These are phyloP conservation scores for Solanum phureja DNA, from an alignment of 257 asterid species.

Conservation along the genomic window DNA sequence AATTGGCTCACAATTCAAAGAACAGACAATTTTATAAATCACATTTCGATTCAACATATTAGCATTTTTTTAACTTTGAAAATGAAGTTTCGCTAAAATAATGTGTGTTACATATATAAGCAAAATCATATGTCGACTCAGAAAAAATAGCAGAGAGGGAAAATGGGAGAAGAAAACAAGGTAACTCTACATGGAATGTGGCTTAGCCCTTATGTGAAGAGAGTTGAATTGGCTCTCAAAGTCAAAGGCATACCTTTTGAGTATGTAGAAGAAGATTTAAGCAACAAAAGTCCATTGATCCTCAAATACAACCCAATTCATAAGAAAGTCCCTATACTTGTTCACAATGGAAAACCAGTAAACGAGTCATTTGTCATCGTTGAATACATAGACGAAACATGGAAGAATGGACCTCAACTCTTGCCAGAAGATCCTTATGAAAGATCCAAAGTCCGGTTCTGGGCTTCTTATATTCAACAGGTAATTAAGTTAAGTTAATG, in stretches of 20 bases:
- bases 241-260: constrained; percentile 35
- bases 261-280: constrained; percentile 30
- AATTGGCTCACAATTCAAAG: background rate
- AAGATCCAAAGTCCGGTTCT: constrained; percentile 22
- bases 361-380: background rate
- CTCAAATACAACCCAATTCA: background rate
- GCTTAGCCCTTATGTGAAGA: constrained; percentile 29
- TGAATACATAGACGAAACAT: constrained; percentile 29
- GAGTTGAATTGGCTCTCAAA: constrained; percentile 39
- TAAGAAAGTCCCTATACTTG: background rate
- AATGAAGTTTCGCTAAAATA: background rate
- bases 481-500: background rate
- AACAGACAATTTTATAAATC: background rate
- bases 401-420: constrained; percentile 22
- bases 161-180: constrained; percentile 28
- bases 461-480: constrained; percentile 28
- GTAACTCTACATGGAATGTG: constrained; percentile 27
- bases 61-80: background rate
- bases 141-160: background rate
- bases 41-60: background rate
- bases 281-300: constrained; percentile 13
- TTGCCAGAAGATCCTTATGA: constrained; percentile 25
- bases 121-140: background rate
- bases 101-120: background rate
- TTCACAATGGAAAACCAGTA: background rate